Base-by-base conservation (phyloP, 2,329 filamentous ascomycete species). In the Laburnicola sp. region DNA sequence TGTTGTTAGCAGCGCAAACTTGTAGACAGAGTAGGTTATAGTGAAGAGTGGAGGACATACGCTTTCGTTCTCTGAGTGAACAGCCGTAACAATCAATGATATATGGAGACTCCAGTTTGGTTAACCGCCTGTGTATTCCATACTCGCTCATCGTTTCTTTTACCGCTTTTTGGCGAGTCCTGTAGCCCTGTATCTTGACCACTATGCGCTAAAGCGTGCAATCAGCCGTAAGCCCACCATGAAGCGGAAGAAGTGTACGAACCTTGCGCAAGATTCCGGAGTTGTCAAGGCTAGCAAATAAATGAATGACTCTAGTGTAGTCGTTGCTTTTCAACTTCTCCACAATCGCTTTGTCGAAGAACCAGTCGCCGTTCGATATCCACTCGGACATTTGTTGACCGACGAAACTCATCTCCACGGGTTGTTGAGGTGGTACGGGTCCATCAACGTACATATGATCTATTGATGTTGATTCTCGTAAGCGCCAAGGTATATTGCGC, bases 171-270 rank as follows among this genome's bases (percentile, higher is more conserved):
- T 21, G 11, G 10, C 27, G 35, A 16, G 16, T 11, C 8, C 11
- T 16, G 28, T 48, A 37, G 9, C 40, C 44, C 31, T 47, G 34
- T 6, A 47, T 26, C 22, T 47, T 47, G 32, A 40, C 44, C 4
- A 40, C 44, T 10, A 47, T 23, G 26, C 35, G 35, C 44, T 47
- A 43, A 30, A n/a, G 10, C 2, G 6, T 30, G 6, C 2, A 6
- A 10, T 30, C 28, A 30, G 25, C 4, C 11, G 6, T 21, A 6
- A 9, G 37, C 22, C 39, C 31, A 39, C 32, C 25, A n/a, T 36
- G 4, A 16, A 27, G 38, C 16, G 7, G n/a, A 25, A 4, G 34
- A 45, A 25, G 4, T 27, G n/a, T 8, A 37, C 44, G 3, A 21
- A 47, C 44, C 3, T 2, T 23, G 4, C 16, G 5, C 21, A 47